Evolutionary conservation across 805 yeast genomes (phyloP), one percentile per base, ranked within the genome.

Genomic region (Ogataea nitratoaversa): DNA sequence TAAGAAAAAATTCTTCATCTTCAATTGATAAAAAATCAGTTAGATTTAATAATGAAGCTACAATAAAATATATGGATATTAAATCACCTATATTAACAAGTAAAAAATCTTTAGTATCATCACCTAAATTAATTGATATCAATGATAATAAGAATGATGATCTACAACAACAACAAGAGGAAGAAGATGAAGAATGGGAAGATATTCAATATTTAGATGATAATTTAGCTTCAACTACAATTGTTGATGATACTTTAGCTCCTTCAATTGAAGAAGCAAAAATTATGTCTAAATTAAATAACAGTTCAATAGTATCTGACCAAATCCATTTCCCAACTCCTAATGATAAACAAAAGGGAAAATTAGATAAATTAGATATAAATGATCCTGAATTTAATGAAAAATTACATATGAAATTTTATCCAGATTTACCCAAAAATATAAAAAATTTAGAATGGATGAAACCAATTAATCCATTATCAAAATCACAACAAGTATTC

Each of bases 381-480:
- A 68, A 84, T 53, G 95, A 84, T 60, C 93, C 95, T 1, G 72
- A 82, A 9, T 90, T 90, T 58, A 74, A 79, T 49, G 80, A 80
- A 20, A 82, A 88, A 54, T 65, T 93, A 37, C 93, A 89, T 53
- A 84, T 79, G 19, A 85, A 84, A 55, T 91, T 78, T 63, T 93
- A 81, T 63, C 97, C 99, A 1, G 91, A 89, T 49, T 67, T 93
- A 37, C 96, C 96, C 2, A 78, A 70, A 35, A 95, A 93, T 49
- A 75, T 86, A 0, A 80, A 78, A 30, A 84, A 86, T 52, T 61
- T 93, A 41, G 84, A 89, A 43, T 93, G 99, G 99, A 90, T 90
- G 96, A 74, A 82, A 42, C 79, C 85, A 2, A 75, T 82, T 1
- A 68, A 75, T 20, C 79, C 84, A 2, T 74, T 82, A 1, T 68